Base-by-base conservation (phyloP, 495 filamentous ascomycete species). In the Penicillium dipodomyicola region DNA sequence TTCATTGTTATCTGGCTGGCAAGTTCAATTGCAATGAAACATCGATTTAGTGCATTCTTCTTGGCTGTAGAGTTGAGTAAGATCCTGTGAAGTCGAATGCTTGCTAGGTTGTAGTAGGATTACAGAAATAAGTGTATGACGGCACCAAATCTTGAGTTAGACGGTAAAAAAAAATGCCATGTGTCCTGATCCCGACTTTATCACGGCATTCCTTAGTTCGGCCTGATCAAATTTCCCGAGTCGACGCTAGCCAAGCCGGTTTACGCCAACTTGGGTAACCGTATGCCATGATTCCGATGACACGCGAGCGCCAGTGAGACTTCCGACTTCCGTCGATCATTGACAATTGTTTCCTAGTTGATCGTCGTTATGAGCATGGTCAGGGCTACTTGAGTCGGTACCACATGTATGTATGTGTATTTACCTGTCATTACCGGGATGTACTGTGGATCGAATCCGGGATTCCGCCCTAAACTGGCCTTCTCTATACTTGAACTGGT, bases 201-300 rank as follows among this genome's bases (percentile, higher is more conserved):
- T 32, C 17, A 52, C 58, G 53, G 52, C 19, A 52, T 60, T 42
- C 32, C 49, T 49, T 17, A 40, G 19, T 17, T 61, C 53, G 54
- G 47, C 22, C 12, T 20, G 23, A n/a, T 41, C 56, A 41, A 23
- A 35, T 14, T 20, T 42, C 22, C 45, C 30, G 37, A 51, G 23
- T 33, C 40, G 22, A 4, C 14, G 25, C 39, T 5, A 35, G 33
- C 33, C 4, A 35, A 12, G 12, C 33, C 4, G 14, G 12, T 15
- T 15, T 33, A 12, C 11, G 11, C 14, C 32, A 14, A 35, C 4
- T 15, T n/a, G 33, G n/a, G 14, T 30, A 9, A 0, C 14, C 12
- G 33, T 37, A n/a, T 4, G 33, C 14, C 33, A 15, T 6, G 33
- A 37, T 39, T 17, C 35, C 35, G 35, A 39, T 39, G n/a, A 9